Evolutionary conservation across 345 rosid species (phyloP).

Genomic region (Ceriops tagal): DNA sequence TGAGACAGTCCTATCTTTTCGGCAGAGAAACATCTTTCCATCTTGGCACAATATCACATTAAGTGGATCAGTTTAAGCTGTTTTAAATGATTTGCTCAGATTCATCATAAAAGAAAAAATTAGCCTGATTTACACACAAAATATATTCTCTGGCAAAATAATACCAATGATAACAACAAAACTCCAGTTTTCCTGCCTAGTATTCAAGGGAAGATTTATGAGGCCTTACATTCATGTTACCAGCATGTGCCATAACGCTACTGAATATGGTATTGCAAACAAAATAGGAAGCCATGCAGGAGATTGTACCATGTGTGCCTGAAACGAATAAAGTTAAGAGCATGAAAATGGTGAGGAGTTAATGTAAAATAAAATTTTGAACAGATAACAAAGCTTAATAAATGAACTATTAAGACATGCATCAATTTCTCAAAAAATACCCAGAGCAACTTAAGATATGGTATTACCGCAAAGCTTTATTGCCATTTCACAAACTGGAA

Average conservation of each 20-base stretch:
- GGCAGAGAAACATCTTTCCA: too few species aligned
- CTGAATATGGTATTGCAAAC: conserved; percentile 82
- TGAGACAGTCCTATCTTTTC: too few species aligned
- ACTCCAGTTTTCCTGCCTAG: background rate
- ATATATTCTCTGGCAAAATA: too few species aligned
- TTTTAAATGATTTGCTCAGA: too few species aligned
- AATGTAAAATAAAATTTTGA: background rate
- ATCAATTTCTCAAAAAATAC: background rate
- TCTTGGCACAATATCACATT: too few species aligned
- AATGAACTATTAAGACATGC: background rate
- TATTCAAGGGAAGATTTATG: background rate
- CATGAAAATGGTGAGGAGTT: background rate
- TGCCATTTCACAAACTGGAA: conserved; percentile 82
- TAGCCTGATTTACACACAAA: too few species aligned
- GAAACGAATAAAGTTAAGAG: conserved; percentile 22
- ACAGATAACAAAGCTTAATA: background rate
- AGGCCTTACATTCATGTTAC: conserved; percentile 69
- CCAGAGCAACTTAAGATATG: background rate
- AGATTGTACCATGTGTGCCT: conserved; percentile 93
- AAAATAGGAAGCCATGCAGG: conserved; percentile 94
- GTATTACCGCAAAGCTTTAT: conserved; percentile 87
- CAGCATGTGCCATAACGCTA: conserved; percentile 59
- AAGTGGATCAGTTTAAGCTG: too few species aligned
- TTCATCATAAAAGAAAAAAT: too few species aligned
- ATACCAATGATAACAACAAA: background rate